These are phyloP conservation scores for Serendipita sp. DNA, from an alignment of 768 basidiomycete genomes.

Conservation along the genomic window DNA sequence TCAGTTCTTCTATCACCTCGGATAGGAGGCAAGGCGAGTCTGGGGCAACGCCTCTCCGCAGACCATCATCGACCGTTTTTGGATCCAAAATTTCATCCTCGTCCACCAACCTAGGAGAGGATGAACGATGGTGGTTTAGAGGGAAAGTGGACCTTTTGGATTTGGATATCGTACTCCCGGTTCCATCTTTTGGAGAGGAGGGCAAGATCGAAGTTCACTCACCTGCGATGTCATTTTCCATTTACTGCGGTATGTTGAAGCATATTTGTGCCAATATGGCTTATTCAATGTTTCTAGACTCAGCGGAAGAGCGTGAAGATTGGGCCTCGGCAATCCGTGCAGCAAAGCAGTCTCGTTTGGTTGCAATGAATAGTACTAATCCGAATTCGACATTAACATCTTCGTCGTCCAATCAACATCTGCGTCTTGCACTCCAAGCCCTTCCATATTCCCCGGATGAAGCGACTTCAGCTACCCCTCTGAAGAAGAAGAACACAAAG, in stretches of 20 bases:
- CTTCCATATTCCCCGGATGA: constrained; percentile 48
- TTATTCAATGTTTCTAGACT: constrained; percentile 22
- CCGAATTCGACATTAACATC: constrained; percentile 72
- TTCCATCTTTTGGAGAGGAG: constrained; percentile 33
- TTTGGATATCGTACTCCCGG: constrained; percentile 49
- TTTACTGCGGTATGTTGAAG: constrained; percentile 48
- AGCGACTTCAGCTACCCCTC: constrained; percentile 8
- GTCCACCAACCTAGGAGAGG: constrained; percentile 19
- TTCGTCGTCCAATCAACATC: constrained; percentile 56
- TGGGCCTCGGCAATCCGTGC: constrained; percentile 54
- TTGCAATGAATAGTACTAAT: constrained; percentile 49
- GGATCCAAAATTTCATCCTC: constrained; percentile 15
- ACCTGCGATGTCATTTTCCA: constrained; percentile 32
- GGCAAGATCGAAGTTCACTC: constrained; percentile 50
- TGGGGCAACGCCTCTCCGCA: not conserved
- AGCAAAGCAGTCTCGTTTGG: constrained; percentile 55
- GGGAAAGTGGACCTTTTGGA: constrained; percentile 56
- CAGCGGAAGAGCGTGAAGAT: constrained; percentile 38
- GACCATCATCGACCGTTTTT: not conserved
- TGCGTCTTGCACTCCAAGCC: constrained; percentile 57
- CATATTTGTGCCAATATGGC: not conserved
- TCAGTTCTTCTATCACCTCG: not conserved
- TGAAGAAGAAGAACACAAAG: not conserved
- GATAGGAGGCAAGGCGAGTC: not conserved
- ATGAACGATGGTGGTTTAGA: constrained; percentile 60